Evolutionary conservation across 371 early-diverging fungal genomes (phyloP).

Genomic region (Syncephalastrum contaminatum): DNA sequence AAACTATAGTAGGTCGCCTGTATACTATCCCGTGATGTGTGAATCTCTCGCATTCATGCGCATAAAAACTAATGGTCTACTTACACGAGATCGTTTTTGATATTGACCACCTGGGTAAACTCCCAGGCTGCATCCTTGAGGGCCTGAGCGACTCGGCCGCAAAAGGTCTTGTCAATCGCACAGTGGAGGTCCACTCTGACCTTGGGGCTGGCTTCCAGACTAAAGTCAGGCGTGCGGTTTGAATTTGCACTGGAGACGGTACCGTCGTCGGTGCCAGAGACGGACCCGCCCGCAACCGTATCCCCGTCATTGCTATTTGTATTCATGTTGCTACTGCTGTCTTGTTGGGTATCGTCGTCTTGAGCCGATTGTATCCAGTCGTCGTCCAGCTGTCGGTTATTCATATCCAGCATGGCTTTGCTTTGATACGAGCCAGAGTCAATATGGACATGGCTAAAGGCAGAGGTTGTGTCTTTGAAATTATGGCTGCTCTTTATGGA

Average conservation of each 20-base stretch:
- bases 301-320: too few relatives aligned
- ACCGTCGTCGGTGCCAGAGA: constrained; percentile 9
- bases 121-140: constrained; percentile 34
- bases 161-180: constrained; percentile 19
- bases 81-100: constrained; percentile 32
- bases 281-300: too few relatives aligned
- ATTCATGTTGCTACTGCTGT: too few relatives aligned
- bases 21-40: constrained; percentile 8
- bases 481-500: too few relatives aligned
- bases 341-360: too few relatives aligned
- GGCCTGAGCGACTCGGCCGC: constrained; percentile 31
- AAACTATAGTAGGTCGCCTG: constrained; percentile 23
- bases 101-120: constrained; percentile 36
- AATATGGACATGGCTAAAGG: too few relatives aligned
- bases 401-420: too few relatives aligned
- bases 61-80: not conserved
- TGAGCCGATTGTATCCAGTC: too few relatives aligned
- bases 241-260: constrained; percentile 18
- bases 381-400: too few relatives aligned
- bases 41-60: constrained; percentile 3
- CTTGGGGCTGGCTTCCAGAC: constrained; percentile 10
- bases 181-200: constrained; percentile 16
- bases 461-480: too few relatives aligned
- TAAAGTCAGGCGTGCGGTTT: constrained; percentile 14
- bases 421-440: too few relatives aligned